phyloP scores from a whole-genome alignment of 2,329 filamentous ascomycete genomes.

The Rutstroemia sp. region DNA sequence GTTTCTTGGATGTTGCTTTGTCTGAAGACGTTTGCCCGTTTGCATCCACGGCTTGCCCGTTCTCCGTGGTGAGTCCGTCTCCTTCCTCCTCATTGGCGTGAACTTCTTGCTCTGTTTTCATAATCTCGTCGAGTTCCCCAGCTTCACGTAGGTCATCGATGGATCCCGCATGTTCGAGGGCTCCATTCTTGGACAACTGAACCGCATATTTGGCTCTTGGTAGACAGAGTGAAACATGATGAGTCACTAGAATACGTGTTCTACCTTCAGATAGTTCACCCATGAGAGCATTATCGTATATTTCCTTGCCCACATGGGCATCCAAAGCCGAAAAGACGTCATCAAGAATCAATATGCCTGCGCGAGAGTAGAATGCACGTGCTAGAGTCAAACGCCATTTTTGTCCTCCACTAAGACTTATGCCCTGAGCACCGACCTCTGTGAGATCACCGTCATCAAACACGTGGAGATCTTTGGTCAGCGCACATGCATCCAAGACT shows the following conservation, averaged over 20 bases:
- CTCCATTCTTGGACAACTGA: constrained; percentile 59
- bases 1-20: constrained; percentile 27
- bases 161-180: constrained; percentile 52
- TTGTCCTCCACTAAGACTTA: constrained; percentile 75
- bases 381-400: constrained; percentile 75
- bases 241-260: constrained; percentile 71
- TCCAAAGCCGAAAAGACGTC: constrained; percentile 76
- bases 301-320: constrained; percentile 68
- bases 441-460: constrained; percentile 69
- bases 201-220: constrained; percentile 65
- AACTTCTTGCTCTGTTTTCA: constrained; percentile 41
- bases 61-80: constrained; percentile 36
- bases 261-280: constrained; percentile 60
- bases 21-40: constrained; percentile 18
- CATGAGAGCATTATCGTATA: constrained; percentile 66
- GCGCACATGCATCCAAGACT: constrained; percentile 62
- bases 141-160: constrained; percentile 52
- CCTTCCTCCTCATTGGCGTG: constrained; percentile 42
- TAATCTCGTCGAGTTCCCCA: constrained; percentile 48
- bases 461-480: constrained; percentile 68
- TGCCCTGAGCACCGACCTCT: constrained; percentile 74
- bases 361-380: constrained; percentile 69
- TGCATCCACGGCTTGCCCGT: constrained; percentile 32
- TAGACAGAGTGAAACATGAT: constrained; percentile 65
- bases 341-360: constrained; percentile 67